Evolutionary conservation across 768 basidiomycete species (phyloP), one percentile per base, ranked within the genome.

Genomic region (Auricularia sp.): DNA sequence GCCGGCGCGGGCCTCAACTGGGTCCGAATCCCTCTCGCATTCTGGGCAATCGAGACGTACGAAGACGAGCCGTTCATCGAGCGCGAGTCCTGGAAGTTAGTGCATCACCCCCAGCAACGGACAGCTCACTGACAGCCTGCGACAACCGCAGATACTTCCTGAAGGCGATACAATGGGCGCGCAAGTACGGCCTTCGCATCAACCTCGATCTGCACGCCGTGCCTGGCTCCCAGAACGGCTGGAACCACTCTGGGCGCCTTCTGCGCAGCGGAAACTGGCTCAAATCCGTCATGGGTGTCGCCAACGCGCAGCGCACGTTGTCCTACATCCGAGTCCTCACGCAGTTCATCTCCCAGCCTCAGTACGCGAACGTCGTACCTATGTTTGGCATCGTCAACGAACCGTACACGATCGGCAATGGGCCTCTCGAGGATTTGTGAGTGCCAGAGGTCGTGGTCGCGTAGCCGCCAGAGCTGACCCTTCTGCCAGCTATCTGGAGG

Each of bases 101-200:
- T 51, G 18, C 21, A 21, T 4, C 18, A 6, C 47, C 11, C 8
- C 47, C 18, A 6, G 47, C 21, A 6, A 16, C 47, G 47, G 29
- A 29, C 29, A 29, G 29, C 14, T 6, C 6, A 18, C 18, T 16
- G 21, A 51, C 47, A 5, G 18, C 11, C 47, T 51, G 47, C 21
- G 47, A 18, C 29, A 29, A 29, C 6, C 21, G 47, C 47, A 51
- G 47, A 59, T 96, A 98, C 77, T 92, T 97, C 79, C 79, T 97
- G 62, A 94, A 96, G 76, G 92, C 93, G 8, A 84, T 98, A 66
- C 78, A 85, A 66, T 99, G 96, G 96, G 92, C 92, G 7, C 85
- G 96, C 65, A 99, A 99, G 76, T 99, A 99, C 73, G 96, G 96
- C 7, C 69, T 98, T 62, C 86, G 96, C 62, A 93, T 99, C 71